Evolutionary conservation across 371 early-diverging fungal species (phyloP), one percentile per base, ranked within the genome.

Genomic region (Mitosporidium daphniae): DNA sequence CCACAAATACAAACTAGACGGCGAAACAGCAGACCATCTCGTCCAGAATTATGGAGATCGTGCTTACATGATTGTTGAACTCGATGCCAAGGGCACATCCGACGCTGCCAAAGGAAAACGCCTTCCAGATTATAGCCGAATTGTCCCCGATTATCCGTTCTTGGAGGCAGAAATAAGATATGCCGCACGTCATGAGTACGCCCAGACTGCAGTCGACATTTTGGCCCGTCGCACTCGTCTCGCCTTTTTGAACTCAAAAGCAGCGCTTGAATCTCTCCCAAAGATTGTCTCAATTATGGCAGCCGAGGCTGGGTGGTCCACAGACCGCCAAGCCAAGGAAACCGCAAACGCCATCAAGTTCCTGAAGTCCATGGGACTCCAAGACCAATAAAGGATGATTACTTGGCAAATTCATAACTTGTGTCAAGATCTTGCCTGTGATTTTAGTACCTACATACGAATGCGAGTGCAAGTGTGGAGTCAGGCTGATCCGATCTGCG

Each of bases 91-190:
- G 3, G 47, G 72, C 30, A 63, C 68, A 17, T 49, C 62, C 13
- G 44, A 55, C 27, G 65, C 69, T 7, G 56, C 56, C 23, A 36
- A 33, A 32, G 45, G 59, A 22, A 73, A 61, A 61, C 73, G 73
- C 12, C 48, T 64, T 11, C 60, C 60, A 31, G 75, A 73, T n/a
- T n/a, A n/a, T 24, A 54, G 57, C 30, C 55, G 70, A 20, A 39
- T 94, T 16, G 53, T 57, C n/a, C 53, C 51, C 11, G 56, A 57
- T 16, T 80, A 89, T 40, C 75, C 77, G 17, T 91, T 71, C 38
- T 57, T 80, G 17, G 77, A 75, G 34, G 71, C 82, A 16, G 97
- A 95, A 48, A 63, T 93, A 6, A 57, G 71, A 7, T 91, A 89
- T 40, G 68, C 75, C 12, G 61, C 65, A 24, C 59, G 64, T 32